These are phyloP conservation scores for Pachyrhizus erosus DNA, from an alignment of 306 rosid genomes.

Conservation along the genomic window DNA sequence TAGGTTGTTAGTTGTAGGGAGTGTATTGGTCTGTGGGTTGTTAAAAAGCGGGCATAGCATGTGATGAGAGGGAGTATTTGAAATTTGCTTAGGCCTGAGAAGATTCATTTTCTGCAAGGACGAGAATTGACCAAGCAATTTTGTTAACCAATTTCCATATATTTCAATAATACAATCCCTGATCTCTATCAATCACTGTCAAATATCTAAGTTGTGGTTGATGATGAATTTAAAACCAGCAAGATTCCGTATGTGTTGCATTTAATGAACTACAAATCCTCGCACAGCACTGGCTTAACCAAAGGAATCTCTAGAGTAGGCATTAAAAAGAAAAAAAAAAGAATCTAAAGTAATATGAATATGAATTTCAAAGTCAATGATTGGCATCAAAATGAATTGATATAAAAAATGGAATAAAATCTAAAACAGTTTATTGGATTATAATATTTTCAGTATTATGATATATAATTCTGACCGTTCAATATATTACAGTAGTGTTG, in stretches of 20 bases:
- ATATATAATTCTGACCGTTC: background rate
- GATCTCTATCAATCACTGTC: background rate
- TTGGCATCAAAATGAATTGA: background rate
- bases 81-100: background rate
- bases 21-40: background rate
- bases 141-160: background rate
- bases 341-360: background rate
- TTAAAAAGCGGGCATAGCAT: background rate
- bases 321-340: background rate
- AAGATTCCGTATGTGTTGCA: slow-evolving; percentile 10
- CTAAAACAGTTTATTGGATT: background rate
- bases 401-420: slow-evolving; percentile 12
- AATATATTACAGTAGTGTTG: background rate
- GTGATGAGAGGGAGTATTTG: background rate
- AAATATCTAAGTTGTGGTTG: slow-evolving; percentile 26
- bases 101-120: background rate
- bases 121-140: background rate
- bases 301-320: slow-evolving; percentile 3
- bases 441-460: background rate
- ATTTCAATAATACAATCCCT: background rate
- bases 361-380: background rate
- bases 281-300: slow-evolving; percentile 28
- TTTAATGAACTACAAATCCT: background rate
- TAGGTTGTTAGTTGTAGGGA: background rate
- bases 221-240: slow-evolving; percentile 17